Conservation (phyloP, 164 flowering plant genomes). For the Hamamelis virginiana region DNA sequence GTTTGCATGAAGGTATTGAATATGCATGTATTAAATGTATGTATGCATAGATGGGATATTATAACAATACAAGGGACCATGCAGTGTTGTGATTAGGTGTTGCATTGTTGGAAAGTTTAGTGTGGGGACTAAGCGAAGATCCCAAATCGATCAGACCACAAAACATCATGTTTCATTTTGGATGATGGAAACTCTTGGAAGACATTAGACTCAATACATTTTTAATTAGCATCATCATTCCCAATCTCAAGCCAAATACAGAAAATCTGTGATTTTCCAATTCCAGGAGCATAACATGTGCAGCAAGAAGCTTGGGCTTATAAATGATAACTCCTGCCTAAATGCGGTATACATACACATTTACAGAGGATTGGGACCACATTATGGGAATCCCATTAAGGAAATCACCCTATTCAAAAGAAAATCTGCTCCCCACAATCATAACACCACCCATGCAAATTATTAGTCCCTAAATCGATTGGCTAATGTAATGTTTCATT, state of each 20-base stretch:
- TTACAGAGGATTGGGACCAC: conserved; percentile 16
- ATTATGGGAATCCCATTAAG: neutral
- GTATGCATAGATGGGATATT: neutral
- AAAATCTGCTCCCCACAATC: neutral
- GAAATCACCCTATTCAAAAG: conserved; percentile 2
- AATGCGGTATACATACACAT: neutral
- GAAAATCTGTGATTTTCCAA: neutral
- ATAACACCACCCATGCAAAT: conserved; percentile 2
- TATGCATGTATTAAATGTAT: neutral
- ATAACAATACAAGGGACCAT: neutral
- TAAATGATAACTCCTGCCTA: conserved; percentile 3
- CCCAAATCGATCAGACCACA: too few species aligned
- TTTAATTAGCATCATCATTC: too few species aligned
- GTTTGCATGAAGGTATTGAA: too few species aligned
- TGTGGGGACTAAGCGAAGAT: too few species aligned
- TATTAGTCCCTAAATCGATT: neutral
- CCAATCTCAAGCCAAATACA: neutral
- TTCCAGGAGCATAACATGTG: conserved; percentile 6
- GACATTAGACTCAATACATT: too few species aligned
- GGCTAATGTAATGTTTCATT: neutral
- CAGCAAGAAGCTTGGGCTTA: conserved; percentile 2
- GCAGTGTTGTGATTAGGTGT: neutral
- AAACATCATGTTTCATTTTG: too few species aligned
- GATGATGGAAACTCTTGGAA: too few species aligned
- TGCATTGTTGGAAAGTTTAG: too few species aligned